Base-by-base conservation (phyloP, 2,329 filamentous ascomycete species). In the Rhynchosporium agropyri region DNA sequence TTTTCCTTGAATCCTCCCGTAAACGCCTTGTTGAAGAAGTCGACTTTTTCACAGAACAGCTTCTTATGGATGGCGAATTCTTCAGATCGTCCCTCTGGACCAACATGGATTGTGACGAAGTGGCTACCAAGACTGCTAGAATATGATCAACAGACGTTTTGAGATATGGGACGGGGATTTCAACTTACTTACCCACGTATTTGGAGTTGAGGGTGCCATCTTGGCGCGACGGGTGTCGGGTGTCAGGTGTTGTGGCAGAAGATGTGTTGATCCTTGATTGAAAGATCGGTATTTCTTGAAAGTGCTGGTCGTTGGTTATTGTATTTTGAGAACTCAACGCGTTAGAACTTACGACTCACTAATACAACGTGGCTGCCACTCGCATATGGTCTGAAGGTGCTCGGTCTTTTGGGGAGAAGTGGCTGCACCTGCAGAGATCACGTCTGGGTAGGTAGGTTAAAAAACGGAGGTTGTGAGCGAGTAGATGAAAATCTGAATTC, bases 11-110 rank as follows among this genome's bases (percentile, higher is more conserved):
- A 70, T 7, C 49, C 28, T 1, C 63, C 43, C 4, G 28, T 61
- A 15, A 68, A 68, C 3, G 61, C 60, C 28, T 29, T 58, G 1
- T 26, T 36, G 42, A 69, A 66, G 49, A 50, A 66, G 6, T 42
- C 26, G 3, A 56, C 43, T 3, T 42, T 55, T 10, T 58, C 20
- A 45, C 63, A 69, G 8, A 74, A 49, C 3, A 71, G 46, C 10
- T 68, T 61, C 42, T 68, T 69, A 42, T 72, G 71, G 15, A 72
- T 26, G 5, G 59, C 20, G 43, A 72, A 73, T 20, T 64, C 40
- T 28, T 63, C 62, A 13, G 50, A 33, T 20, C 67, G 58, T 6
- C 54, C 49, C 15, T n/a, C 31, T 40, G 31, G 13, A 9, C 71
- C 71, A 2, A 71, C 70, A 12, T 56, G 53, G 12, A 73, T 61